These are phyloP conservation scores for Kuraishia cidri DNA, from an alignment of 805 yeast species.

Conservation along the genomic window DNA sequence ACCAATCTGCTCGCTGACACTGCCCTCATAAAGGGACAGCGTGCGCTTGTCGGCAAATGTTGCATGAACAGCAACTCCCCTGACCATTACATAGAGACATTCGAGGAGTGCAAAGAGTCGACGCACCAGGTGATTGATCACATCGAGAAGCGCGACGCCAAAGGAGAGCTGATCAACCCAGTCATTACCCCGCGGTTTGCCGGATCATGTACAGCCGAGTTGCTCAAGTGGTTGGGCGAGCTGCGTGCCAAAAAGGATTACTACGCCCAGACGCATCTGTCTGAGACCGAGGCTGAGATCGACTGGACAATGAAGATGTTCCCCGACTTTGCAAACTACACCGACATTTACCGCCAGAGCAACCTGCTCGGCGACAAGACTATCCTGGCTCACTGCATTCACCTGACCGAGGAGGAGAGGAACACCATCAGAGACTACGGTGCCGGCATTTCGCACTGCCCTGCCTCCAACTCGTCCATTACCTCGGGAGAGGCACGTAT, in stretches of 20 bases:
- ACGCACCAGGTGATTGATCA: constrained; percentile 47
- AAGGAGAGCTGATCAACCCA: constrained; percentile 46
- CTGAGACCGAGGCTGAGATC: constrained; percentile 69
- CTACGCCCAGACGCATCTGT: constrained; percentile 78
- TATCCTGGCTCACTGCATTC: constrained; percentile 80
- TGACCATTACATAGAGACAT: constrained; percentile 53
- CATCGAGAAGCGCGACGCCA: constrained; percentile 39
- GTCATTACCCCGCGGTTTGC: constrained; percentile 88
- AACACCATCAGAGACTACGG: constrained; percentile 37
- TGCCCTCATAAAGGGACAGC: constrained; percentile 61
- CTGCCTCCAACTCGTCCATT: constrained; percentile 74
- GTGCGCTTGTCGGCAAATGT: constrained; percentile 88
- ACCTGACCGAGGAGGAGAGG: constrained; percentile 55
- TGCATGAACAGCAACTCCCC: constrained; percentile 89
- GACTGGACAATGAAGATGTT: constrained; percentile 60
- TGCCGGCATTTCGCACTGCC: constrained; percentile 82
- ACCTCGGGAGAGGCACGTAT: constrained; percentile 85
- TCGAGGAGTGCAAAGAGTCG: constrained; percentile 38
- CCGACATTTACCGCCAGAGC: constrained; percentile 63
- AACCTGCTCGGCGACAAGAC: constrained; percentile 53
- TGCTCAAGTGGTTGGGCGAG: constrained; percentile 51
- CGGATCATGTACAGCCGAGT: constrained; percentile 63
- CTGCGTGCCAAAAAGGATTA: constrained; percentile 32
- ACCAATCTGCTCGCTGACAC: constrained; percentile 71
- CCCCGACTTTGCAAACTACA: constrained; percentile 59